Percentiles rank a stretch among this genome's conserved stretches.
Evolutionary conservation across 2,329 filamentous ascomycete species (phyloP).

Genomic region (Verticillium dahliae): DNA sequence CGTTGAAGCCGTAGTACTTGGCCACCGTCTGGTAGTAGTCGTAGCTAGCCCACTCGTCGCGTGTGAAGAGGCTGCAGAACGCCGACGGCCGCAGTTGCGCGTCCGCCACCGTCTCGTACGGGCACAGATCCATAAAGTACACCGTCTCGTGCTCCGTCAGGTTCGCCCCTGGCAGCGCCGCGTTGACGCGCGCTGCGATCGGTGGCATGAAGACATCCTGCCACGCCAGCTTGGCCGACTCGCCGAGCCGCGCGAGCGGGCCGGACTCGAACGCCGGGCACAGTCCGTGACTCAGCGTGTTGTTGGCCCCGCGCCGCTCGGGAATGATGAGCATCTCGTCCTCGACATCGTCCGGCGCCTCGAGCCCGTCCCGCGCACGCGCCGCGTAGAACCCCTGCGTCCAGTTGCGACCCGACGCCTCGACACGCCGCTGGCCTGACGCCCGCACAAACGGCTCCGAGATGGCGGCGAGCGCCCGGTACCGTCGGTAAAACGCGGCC

Average conservation of each 20-base stretch:
- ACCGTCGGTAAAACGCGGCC: conserved; percentile 67
- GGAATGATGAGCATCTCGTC: conserved; percentile 61
- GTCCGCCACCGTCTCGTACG: conserved; percentile 72
- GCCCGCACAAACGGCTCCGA: conserved; percentile 65
- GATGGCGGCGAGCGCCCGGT: conserved; percentile 52
- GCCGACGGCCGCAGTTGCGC: conserved; percentile 49
- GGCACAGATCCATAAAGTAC: conserved; percentile 81
- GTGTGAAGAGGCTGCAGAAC: conserved; percentile 72
- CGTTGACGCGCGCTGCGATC: conserved; percentile 65
- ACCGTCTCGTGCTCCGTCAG: conserved; percentile 57
- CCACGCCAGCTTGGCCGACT: conserved; percentile 50
- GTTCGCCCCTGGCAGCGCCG: conserved; percentile 60
- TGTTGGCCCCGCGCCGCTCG: conserved; percentile 63
- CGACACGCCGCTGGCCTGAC: conserved; percentile 62
- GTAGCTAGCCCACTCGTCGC: conserved; percentile 69
- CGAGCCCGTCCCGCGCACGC: conserved; percentile 30
- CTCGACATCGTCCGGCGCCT: conserved; percentile 33
- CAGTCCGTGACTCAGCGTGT: conserved; percentile 69
- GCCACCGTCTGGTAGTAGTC: conserved; percentile 74
- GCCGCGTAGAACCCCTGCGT: conserved; percentile 61
- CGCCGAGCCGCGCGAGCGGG: conserved; percentile 37
- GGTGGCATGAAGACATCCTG: conserved; percentile 55
- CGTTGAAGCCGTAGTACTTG: conserved; percentile 79
- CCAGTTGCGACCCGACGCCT: conserved; percentile 71
- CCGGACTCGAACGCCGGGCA: conserved; percentile 67